Base-by-base conservation (phyloP, 305 asterid genomes). In the Fraxinus baroniana region DNA sequence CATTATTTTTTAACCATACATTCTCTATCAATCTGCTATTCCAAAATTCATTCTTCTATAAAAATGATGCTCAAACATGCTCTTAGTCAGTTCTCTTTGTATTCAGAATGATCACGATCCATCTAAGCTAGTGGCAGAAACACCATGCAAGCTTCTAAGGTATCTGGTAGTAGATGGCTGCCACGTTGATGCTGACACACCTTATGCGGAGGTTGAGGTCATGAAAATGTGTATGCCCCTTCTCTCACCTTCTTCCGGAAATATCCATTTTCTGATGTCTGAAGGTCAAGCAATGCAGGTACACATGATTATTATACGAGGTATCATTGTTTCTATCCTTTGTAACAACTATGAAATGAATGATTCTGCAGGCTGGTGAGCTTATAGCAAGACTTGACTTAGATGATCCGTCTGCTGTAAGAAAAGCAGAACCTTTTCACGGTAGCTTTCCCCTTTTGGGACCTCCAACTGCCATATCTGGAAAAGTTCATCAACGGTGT, bases 211-310 rank as follows among this genome's bases (percentile, higher is more conserved):
- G 89, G 99, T 96, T 36, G 99, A 96, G 91, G 99, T 96, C 85
- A 96, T 96, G 99, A 96, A 96, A 86, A 96, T 96, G 99, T 96
- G 99, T 85, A 96, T 96, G 99, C 99, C 99, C 78, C 99, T 96
- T 86, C 98, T 94, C 82, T 94, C 98, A 76, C 99, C 99, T 79
- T 95, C 99, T 77, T 93, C 98, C 4, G 99, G 99, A 71, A 86
- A 89, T 36, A 94, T 95, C 83, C 95, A 87, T 80, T 92, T 94
- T 82, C 85, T 84, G 86, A 83, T 95, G 98, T 91, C 98, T 75
- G 99, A 95, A 86, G 99, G 99, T 83, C 99, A 94, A 92, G 91
- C 99, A 22, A 95, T 95, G 99, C 98, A 95, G 99, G 99, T 95
- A 89, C 79, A 68, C 82, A 24, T 76, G 76, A 79, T 82, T 74